Conservation (phyloP, 805 yeast genomes). For the Candida sonorensis region DNA sequence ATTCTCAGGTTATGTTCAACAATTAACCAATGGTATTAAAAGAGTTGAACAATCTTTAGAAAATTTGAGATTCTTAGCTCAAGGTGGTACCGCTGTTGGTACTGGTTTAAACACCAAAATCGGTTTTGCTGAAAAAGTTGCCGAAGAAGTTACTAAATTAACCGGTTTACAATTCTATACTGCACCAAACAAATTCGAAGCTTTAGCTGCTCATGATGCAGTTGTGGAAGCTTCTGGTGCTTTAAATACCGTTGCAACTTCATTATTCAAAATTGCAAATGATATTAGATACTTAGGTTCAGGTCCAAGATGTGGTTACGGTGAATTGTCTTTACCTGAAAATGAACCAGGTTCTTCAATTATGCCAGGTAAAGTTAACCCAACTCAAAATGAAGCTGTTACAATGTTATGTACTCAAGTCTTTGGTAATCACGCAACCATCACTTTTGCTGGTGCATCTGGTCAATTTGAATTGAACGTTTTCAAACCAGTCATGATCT, state of each 20-base stretch:
- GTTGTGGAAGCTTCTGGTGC: slow-evolving; percentile 97
- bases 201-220: slow-evolving; percentile 98
- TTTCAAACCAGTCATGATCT: slow-evolving; percentile 92
- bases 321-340: slow-evolving; percentile 91
- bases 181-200: slow-evolving; percentile 98
- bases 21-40: slow-evolving; percentile 81
- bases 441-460: slow-evolving; percentile 96
- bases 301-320: slow-evolving; percentile 99
- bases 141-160: slow-evolving; percentile 74
- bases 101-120: slow-evolving; percentile 93
- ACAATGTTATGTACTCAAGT: slow-evolving; percentile 98
- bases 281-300: slow-evolving; percentile 98
- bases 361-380: slow-evolving; percentile 99
- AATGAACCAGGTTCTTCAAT: slow-evolving; percentile 99
- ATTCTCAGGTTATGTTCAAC: slow-evolving; percentile 94
- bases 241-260: slow-evolving; percentile 87
- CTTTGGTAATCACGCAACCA: slow-evolving; percentile 91
- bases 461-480: slow-evolving; percentile 99
- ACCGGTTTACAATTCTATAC: slow-evolving; percentile 88
- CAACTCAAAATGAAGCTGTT: slow-evolving; percentile 97
- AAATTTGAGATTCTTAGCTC: slow-evolving; percentile 78
- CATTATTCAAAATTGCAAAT: slow-evolving; percentile 93
- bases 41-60: slow-evolving; percentile 76
- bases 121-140: slow-evolving; percentile 85
- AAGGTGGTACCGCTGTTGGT: slow-evolving; percentile 99